phyloP scores from a whole-genome alignment of 148 eudicot species.

The Drosera capensis region DNA sequence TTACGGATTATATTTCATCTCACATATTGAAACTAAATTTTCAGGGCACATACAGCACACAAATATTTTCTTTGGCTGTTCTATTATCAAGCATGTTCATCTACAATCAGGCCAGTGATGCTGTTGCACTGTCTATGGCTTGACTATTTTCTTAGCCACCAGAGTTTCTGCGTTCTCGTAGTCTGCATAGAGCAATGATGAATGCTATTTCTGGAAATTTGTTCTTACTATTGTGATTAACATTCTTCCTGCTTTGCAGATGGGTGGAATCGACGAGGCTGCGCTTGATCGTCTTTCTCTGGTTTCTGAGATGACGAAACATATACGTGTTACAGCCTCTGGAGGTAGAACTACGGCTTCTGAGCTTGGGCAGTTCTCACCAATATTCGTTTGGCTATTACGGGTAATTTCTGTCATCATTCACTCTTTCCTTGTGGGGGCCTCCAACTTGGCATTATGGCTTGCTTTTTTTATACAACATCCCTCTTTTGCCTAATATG shows the following conservation, averaged over 20 bases:
- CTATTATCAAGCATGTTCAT: conserved; percentile 97
- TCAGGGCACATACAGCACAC: conserved; percentile 97
- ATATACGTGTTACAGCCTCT: conserved; percentile 89
- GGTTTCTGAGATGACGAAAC: conserved; percentile 95
- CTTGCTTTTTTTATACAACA: background rate
- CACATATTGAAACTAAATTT: conserved; percentile 3
- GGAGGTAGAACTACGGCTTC: conserved; percentile 78
- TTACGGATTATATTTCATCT: background rate
- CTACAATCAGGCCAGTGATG: conserved; percentile 74
- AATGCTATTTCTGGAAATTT: background rate
- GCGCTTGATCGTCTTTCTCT: conserved; percentile 95
- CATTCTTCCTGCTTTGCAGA: conserved; percentile 24
- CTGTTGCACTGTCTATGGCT: background rate
- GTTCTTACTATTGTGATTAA: background rate
- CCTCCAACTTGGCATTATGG: background rate
- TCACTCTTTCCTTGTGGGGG: background rate
- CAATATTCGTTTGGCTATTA: conserved; percentile 90
- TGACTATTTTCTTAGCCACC: background rate
- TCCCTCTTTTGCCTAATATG: background rate
- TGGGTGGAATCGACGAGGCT: conserved; percentile 98
- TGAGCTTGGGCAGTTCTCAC: conserved; percentile 94
- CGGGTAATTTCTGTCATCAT: conserved; percentile 39
- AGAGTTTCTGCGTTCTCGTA: background rate
- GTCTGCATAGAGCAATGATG: background rate
- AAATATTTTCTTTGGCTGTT: conserved; percentile 91